Evolutionary conservation across 2,329 filamentous ascomycete species (phyloP), one percentile per base, ranked within the genome.

Genomic region (Cladophialophora carrionii): DNA sequence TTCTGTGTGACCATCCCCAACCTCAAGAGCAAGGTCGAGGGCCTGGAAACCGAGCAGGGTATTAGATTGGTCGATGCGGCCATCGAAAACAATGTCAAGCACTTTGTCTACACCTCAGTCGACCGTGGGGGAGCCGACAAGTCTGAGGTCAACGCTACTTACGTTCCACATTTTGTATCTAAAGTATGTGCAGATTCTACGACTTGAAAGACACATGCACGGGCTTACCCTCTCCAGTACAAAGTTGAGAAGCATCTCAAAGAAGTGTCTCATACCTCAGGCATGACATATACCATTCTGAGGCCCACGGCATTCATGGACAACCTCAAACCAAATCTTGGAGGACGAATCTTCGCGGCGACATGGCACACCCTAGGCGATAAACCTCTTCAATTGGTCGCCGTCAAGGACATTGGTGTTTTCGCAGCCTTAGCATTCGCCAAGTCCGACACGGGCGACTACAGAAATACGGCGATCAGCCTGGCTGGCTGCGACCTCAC

Each of bases 251-350:
- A 83, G 59, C 79, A 90, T 68, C 80, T 90, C n/a, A 76, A 83
- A 32, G 77, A 82, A 29, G 76, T 78, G 37, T 72, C 78, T 8
- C 75, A 75, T 3, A 77, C 77, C 1, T 77, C 77, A 1, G 74
- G 71, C 0, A 87, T 87, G 85, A 76, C 76, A 6, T 89, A 84
- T 82, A 88, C 85, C 0, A 83, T 89, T 46, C 76, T 89, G 2
- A 81, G 87, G 3, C 87, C 87, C 0, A 82, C 84, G 0, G 84
- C 83, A 1, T 89, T 89, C 76, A 85, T 87, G 78, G 86, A 89
- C 7, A 84, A 84, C 75, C 70, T 85, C 4, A 74, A 71, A 1
- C 77, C 80, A 0, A 78, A 77, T 10, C 81, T 84, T 68, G 68
- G 78, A 8, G 82, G 81, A 3, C 82, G 81, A 63, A 76, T 81